These are phyloP conservation scores for Ustilago tritici DNA, from an alignment of 1,284 basidiomycete species.

Conservation along the genomic window DNA sequence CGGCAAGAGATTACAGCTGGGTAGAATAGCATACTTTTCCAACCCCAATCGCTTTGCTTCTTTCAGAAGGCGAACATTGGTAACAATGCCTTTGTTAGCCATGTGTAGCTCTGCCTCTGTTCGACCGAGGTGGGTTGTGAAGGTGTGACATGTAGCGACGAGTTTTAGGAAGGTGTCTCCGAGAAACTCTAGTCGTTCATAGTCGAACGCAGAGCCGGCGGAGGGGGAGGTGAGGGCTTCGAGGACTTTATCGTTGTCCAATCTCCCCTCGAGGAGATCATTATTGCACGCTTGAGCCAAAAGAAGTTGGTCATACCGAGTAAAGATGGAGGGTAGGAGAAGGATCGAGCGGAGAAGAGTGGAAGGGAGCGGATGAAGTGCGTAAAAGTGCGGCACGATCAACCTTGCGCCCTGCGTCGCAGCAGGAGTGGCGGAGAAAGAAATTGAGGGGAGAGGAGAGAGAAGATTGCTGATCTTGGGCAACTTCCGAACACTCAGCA, in stretches of 20 bases:
- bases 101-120: slow-evolving; percentile 51
- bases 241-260: slow-evolving; percentile 25
- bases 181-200: slow-evolving; percentile 56
- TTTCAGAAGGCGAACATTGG: slow-evolving; percentile 42
- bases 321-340: slow-evolving; percentile 53
- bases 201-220: slow-evolving; percentile 25
- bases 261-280: slow-evolving; percentile 15
- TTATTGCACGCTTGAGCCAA: slow-evolving; percentile 32
- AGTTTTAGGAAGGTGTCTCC: slow-evolving; percentile 59
- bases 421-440: neutral
- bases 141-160: slow-evolving; percentile 46
- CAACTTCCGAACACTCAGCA: slow-evolving; percentile 20
- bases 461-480: slow-evolving; percentile 22
- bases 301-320: slow-evolving; percentile 43
- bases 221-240: slow-evolving; percentile 43
- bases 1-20: neutral
- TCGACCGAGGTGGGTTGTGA: slow-evolving; percentile 26
- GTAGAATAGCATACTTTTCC: slow-evolving; percentile 22
- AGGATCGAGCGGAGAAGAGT: slow-evolving; percentile 9
- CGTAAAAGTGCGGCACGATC: slow-evolving; percentile 30
- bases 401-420: neutral
- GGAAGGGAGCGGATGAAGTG: slow-evolving; percentile 21
- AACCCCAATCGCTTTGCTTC: slow-evolving; percentile 33
- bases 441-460: neutral
- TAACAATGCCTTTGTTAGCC: slow-evolving; percentile 45